phyloP scores from a whole-genome alignment of 108 stramenopile genomes.

The Cyclostephanos invisitatus region DNA sequence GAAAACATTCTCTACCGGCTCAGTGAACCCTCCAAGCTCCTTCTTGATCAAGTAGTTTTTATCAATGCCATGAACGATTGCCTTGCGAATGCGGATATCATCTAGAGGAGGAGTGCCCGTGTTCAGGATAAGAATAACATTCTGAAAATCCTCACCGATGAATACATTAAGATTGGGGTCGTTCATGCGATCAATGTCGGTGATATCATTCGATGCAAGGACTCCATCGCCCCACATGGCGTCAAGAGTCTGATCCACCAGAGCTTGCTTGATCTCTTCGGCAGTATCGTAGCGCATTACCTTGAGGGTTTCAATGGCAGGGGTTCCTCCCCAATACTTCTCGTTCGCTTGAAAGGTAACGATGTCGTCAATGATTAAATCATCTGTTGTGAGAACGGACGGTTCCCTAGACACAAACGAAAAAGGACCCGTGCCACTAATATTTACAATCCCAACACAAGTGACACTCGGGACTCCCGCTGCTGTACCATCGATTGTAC shows the following conservation, averaged over 20 bases:
- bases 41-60: constrained; percentile 36
- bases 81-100: constrained; percentile 35
- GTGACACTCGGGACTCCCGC: constrained; percentile 15
- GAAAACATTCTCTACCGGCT: constrained; percentile 40
- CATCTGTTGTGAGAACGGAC: not conserved
- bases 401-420: constrained; percentile 16
- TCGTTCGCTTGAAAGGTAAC: constrained; percentile 31
- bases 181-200: constrained; percentile 12
- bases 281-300: constrained; percentile 35
- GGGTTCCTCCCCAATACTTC: constrained; percentile 49
- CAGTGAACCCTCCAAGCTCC: constrained; percentile 24
- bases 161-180: constrained; percentile 20
- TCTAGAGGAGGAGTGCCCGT: constrained; percentile 37
- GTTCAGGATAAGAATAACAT: constrained; percentile 38
- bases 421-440: constrained; percentile 52
- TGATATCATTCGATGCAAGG: constrained; percentile 10
- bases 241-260: constrained; percentile 39
- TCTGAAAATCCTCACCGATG: constrained; percentile 33
- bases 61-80: constrained; percentile 47
- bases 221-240: constrained; percentile 42
- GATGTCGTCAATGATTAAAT: constrained; percentile 25
- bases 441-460: constrained; percentile 40
- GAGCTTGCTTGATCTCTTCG: constrained; percentile 36
- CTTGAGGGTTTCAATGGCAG: constrained; percentile 29
- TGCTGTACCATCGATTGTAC: constrained; percentile 1